Evolutionary conservation across 2,329 filamentous ascomycete genomes (phyloP).

Genomic region (Ophiostoma novo-ulmi): DNA sequence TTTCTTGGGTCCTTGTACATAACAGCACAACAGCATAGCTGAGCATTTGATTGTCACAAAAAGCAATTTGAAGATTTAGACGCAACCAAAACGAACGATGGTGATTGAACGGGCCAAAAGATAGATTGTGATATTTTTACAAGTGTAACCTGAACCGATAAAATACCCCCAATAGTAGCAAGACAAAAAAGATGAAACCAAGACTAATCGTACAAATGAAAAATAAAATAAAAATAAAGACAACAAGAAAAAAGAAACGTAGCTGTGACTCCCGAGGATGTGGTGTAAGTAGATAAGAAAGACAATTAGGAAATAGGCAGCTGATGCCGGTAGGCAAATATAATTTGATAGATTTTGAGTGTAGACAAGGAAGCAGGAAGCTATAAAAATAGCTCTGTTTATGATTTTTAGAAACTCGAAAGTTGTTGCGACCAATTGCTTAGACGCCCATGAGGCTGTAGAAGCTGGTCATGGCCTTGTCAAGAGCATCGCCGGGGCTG

Average conservation of each 20-base stretch:
- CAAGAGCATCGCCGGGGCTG: constrained; percentile 47
- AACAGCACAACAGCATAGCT: neutral
- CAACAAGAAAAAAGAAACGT: neutral
- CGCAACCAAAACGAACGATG: neutral
- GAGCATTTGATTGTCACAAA: neutral
- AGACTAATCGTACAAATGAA: constrained; percentile 21
- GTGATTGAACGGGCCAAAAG: neutral
- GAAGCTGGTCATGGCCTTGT: constrained; percentile 32
- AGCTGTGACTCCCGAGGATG: neutral
- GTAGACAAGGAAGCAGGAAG: neutral
- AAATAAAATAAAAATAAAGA: constrained; percentile 4
- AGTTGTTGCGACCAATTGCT: neutral
- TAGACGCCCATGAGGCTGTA: constrained; percentile 15
- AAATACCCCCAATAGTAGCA: neutral
- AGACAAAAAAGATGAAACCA: constrained; percentile 10
- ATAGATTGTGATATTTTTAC: neutral
- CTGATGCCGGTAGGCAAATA: constrained; percentile 12
- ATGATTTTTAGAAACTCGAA: too few relatives aligned
- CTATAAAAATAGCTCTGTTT: neutral
- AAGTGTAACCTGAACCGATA: constrained; percentile 3
- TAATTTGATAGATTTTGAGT: neutral
- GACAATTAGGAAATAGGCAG: neutral
- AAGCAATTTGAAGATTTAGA: constrained; percentile 1
- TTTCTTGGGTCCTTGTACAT: neutral
- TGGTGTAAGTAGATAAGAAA: constrained; percentile 5